These are phyloP conservation scores for Spizellomyces sp. DNA, from an alignment of 192 early-diverging fungal species.

Conservation along the genomic window DNA sequence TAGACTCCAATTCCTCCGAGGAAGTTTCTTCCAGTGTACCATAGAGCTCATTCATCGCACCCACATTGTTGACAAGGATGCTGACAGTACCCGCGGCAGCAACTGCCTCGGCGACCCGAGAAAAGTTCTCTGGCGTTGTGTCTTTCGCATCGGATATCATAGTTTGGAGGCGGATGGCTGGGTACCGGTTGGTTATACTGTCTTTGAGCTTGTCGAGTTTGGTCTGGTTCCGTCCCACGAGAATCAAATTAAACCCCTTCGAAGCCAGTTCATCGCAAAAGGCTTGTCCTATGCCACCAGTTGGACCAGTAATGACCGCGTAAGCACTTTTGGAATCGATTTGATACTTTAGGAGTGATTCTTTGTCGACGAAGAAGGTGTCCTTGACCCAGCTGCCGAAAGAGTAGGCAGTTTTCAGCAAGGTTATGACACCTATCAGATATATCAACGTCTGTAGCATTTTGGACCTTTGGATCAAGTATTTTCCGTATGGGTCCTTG, in stretches of 20 bases:
- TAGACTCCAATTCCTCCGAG: neutral
- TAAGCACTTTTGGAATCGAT: neutral
- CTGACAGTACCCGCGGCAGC: neutral
- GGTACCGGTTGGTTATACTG: no score
- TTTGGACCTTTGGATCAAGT: no score
- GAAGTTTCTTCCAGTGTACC: neutral
- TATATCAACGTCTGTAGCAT: no score
- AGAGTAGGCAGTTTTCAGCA: no score
- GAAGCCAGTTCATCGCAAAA: neutral
- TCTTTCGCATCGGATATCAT: no score
- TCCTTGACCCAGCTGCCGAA: no score
- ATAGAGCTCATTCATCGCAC: neutral
- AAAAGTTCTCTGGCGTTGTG: no score
- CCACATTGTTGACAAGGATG: slow-evolving; percentile 6
- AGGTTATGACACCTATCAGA: no score
- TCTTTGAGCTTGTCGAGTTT: neutral
- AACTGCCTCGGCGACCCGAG: no score
- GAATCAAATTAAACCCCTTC: neutral
- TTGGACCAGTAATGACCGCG: neutral
- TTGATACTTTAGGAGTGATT: neutral
- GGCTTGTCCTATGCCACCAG: neutral
- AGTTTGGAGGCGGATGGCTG: no score
- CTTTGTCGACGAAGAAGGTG: no score
- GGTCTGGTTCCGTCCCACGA: neutral
- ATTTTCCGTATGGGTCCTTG: no score